phyloP scores from a whole-genome alignment of 2,329 filamentous ascomycete species.

The Bipolaris sorokiniana region DNA sequence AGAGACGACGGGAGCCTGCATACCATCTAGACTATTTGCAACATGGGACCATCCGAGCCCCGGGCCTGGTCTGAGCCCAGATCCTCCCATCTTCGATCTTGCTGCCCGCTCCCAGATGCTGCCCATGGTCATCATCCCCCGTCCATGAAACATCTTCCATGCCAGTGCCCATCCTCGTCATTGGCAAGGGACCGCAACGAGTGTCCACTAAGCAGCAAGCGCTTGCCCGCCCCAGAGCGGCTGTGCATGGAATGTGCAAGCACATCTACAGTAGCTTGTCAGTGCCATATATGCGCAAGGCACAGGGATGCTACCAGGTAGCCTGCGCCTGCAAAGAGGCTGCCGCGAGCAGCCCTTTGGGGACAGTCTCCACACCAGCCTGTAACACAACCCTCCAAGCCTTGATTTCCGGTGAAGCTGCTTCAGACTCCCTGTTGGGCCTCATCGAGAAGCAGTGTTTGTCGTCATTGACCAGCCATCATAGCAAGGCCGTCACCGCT shows the following conservation, averaged over 20 bases:
- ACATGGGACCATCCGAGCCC: slow-evolving; percentile 19
- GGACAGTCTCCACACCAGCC: slow-evolving; percentile 12
- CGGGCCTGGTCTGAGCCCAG: slow-evolving; percentile 5
- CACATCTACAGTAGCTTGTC: slow-evolving; percentile 11
- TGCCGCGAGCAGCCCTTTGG: slow-evolving; percentile 28
- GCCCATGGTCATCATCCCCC: not conserved
- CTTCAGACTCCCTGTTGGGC: slow-evolving; percentile 21
- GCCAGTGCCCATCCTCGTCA: not conserved
- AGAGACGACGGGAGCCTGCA: slow-evolving; percentile 35
- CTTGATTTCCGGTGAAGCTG: slow-evolving; percentile 34
- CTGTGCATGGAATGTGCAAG: slow-evolving; percentile 29
- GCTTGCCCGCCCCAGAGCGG: slow-evolving; percentile 2
- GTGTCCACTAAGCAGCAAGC: slow-evolving; percentile 11
- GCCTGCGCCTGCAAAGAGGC: slow-evolving; percentile 23
- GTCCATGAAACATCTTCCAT: not conserved
- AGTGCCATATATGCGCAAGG: slow-evolving; percentile 7
- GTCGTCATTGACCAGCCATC: slow-evolving; percentile 18
- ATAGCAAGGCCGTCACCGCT: slow-evolving; percentile 25
- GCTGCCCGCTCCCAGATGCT: slow-evolving; percentile 21
- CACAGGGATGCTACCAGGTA: slow-evolving; percentile 14
- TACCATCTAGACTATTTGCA: slow-evolving; percentile 21
- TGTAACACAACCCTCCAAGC: slow-evolving; percentile 32
- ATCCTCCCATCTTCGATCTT: slow-evolving; percentile 15
- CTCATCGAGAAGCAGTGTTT: slow-evolving; percentile 1
- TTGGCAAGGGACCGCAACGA: not conserved